These are phyloP conservation scores for Solanum rostratum DNA, from an alignment of 257 asterid genomes.

Conservation along the genomic window DNA sequence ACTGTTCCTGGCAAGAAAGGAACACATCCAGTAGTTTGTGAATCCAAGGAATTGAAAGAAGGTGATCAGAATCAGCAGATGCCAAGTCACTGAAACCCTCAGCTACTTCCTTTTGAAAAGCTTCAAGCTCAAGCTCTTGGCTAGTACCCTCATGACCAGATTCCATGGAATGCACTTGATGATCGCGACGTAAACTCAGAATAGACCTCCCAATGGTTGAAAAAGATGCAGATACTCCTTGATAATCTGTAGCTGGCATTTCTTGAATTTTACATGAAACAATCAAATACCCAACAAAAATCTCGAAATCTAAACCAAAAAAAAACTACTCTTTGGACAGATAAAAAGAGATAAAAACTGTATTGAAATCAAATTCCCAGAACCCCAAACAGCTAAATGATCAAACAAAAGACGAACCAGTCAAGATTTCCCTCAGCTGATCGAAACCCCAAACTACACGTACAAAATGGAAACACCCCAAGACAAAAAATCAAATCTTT, in stretches of 20 bases:
- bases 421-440: background rate
- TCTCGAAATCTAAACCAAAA: background rate
- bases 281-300: background rate
- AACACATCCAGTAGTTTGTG: slow-evolving; percentile 39
- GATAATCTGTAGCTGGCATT: slow-evolving; percentile 5
- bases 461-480: background rate
- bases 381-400: background rate
- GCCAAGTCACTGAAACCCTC: slow-evolving; percentile 30
- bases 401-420: background rate
- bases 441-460: background rate
- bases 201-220: slow-evolving; percentile 22
- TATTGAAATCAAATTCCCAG: background rate
- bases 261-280: background rate
- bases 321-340: background rate
- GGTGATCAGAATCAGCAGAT: slow-evolving; percentile 23
- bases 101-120: slow-evolving; percentile 49
- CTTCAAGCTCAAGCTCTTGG: slow-evolving; percentile 32
- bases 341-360: background rate
- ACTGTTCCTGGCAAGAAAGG: slow-evolving; percentile 57
- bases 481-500: background rate
- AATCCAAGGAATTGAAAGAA: slow-evolving; percentile 58
- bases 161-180: slow-evolving; percentile 44
- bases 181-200: slow-evolving; percentile 34
- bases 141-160: slow-evolving; percentile 14
- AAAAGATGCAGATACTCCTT: background rate